Evolutionary conservation across 2,329 filamentous ascomycete species (phyloP), one percentile per base, ranked within the genome.

Genomic region (Ascochyta viciae-villosae): DNA sequence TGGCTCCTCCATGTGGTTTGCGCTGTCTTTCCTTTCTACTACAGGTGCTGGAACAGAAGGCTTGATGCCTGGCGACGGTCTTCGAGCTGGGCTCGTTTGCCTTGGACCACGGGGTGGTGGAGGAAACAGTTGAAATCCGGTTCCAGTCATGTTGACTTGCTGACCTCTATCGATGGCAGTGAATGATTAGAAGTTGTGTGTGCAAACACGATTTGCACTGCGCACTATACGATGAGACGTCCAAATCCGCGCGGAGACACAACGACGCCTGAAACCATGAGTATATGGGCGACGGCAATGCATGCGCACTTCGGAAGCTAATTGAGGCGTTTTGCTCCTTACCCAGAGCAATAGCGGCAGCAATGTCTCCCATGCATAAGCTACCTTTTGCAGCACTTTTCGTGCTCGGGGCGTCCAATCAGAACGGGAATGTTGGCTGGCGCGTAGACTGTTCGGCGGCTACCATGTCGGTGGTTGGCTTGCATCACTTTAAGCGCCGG

Each of bases 61-160:
- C 47, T 74, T 74, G 23, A 61, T 49, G 19, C 64, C 66, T 42
- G 59, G 62, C 16, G 58, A 54, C 34, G 66, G 66, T 52, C 58
- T 70, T 46, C 59, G 65, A 46, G 62, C 67, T 23, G 72, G 72
- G 54, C 71, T 75, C 26, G 68, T 67, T 46, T 74, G 72, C 58
- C 69, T 66, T 43, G 63, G 66, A 45, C 68, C 65, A 38, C 69
- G 70, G 54, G 71, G 72, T 24, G 74, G 74, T 33, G 73, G 71
- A 64, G 74, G 75, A 55, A 77, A 76, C 45, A 77, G 55, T 55
- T 76, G 74, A 55, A 77, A 64, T 39, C 65, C 71, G 50, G 67
- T 66, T 44, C 70, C 72, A 26, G 72, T 67, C 73, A 76, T 76
- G 27, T 48, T 70, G 65, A 67, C 29, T 46, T 50, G 37, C 26